Base-by-base conservation (phyloP, 176 grass and related monocot species). In the Canna indica region DNA sequence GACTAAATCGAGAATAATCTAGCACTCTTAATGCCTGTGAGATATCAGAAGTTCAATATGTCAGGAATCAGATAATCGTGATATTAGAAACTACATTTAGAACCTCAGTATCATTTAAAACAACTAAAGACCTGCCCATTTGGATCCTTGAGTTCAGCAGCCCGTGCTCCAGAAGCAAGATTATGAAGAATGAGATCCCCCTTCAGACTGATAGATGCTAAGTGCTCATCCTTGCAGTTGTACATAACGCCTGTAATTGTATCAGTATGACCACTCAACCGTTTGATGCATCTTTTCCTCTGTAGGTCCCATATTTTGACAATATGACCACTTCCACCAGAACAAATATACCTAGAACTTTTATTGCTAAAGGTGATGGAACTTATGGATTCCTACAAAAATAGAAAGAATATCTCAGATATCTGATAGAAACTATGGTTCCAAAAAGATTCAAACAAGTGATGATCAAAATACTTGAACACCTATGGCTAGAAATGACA, bases 161-260 rank as follows among this genome's bases (percentile, higher is more conserved):
- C 82, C 67, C 89, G 84, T 72, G 89, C 89, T 72, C 94, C 94
- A 58, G 94, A 99, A 78, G 89, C 82, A 85, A 99, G 94, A 82
- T 99, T 93, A 41, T 99, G 94, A 81, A 99, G 94, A 87, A 99
- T 99, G 48, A 99, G 88, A 74, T 99, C 94, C 35, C 94, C 94
- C 53, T 84, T 91, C 75, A 92, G 74, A 67, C 84, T 99, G 67
- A 99, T 90, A 8, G 94, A 99, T 85, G 94, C 94, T 75, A 99
- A 75, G 81, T 99, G 88, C 71, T 99, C 94, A 77, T 99, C 94
- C 71, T 91, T 88, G 75, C 82, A 93, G 71, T 99, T 99, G 78
- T 99, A 99, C 86, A 93, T 87, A 59, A 99, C 94, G 17, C 94
- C 89, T 38, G 89, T 99, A 68, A 99, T 93, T 22, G 84, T 87